phyloP scores from a whole-genome alignment of 345 rosid genomes.

The Dimocarpus longan region DNA sequence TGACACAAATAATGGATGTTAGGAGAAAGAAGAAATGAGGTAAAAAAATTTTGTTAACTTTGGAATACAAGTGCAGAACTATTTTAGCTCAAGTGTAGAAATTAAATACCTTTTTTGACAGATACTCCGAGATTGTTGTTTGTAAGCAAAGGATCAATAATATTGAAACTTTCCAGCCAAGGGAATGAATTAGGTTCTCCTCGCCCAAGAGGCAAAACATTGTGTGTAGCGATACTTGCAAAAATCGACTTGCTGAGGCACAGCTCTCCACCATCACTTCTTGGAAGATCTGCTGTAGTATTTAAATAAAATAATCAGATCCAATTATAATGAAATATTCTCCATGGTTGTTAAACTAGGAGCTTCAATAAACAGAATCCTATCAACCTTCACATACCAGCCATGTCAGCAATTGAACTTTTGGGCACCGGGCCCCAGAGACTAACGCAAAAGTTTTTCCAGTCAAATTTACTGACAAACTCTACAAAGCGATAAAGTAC shows the following conservation, averaged over 20 bases:
- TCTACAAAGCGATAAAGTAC: constrained; percentile 49
- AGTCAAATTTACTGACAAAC: constrained; percentile 50
- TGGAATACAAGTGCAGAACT: neutral
- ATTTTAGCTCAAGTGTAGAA: neutral
- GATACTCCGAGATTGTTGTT: constrained; percentile 70
- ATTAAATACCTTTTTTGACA: constrained; percentile 54
- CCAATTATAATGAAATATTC: neutral
- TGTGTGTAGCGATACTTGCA: constrained; percentile 48
- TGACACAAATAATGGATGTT: neutral
- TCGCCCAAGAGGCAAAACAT: constrained; percentile 46
- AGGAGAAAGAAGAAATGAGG: neutral
- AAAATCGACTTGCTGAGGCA: constrained; percentile 48
- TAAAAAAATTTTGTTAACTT: neutral
- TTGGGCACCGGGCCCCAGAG: constrained; percentile 49
- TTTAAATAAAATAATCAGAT: neutral
- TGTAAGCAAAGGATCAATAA: constrained; percentile 59
- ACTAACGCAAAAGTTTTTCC: constrained; percentile 48
- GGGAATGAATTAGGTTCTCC: constrained; percentile 47
- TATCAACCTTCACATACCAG: constrained; percentile 36
- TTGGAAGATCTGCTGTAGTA: constrained; percentile 51
- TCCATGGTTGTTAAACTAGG: neutral
- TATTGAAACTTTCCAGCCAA: constrained; percentile 54
- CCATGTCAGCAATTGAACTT: constrained; percentile 40
- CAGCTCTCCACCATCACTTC: constrained; percentile 51
- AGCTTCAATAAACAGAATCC: neutral